Evolutionary conservation across 2,329 filamentous ascomycete genomes (phyloP).

Genomic region (Cladosporium sp.): DNA sequence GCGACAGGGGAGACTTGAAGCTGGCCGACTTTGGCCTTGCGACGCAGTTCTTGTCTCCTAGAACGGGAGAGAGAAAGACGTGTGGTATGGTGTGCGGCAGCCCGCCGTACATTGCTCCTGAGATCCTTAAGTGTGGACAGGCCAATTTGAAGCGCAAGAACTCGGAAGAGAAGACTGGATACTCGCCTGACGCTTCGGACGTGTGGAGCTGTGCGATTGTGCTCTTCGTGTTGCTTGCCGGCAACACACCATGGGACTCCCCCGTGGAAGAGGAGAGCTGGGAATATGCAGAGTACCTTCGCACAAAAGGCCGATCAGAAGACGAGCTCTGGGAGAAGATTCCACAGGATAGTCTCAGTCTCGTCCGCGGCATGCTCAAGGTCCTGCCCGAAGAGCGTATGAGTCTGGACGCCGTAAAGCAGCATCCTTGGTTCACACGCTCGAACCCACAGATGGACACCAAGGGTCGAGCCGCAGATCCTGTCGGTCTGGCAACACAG

Average conservation of each 20-base stretch:
- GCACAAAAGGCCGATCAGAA: slow-evolving; percentile 68
- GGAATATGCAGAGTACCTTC: slow-evolving; percentile 85
- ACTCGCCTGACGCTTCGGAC: slow-evolving; percentile 76
- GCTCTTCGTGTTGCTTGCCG: slow-evolving; percentile 90
- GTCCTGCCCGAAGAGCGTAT: slow-evolving; percentile 72
- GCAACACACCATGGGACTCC: slow-evolving; percentile 97
- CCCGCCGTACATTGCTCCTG: slow-evolving; percentile 94
- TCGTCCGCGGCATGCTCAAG: slow-evolving; percentile 90
- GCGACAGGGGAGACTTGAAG: slow-evolving; percentile 79
- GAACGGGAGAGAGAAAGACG: slow-evolving; percentile 71
- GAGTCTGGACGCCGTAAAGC: slow-evolving; percentile 77
- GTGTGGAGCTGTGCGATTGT: slow-evolving; percentile 98
- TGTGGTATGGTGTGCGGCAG: slow-evolving; percentile 91
- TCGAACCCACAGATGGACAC: slow-evolving; percentile 70
- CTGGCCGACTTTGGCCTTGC: slow-evolving; percentile 96
- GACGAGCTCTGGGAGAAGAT: slow-evolving; percentile 83
- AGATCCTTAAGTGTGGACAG: slow-evolving; percentile 61
- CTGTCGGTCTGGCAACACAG: slow-evolving; percentile 80
- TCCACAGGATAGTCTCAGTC: slow-evolving; percentile 68
- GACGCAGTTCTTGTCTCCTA: slow-evolving; percentile 78
- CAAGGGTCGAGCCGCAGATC: slow-evolving; percentile 72
- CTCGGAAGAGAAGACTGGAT: slow-evolving; percentile 51
- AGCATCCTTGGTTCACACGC: slow-evolving; percentile 92
- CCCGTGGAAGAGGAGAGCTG: slow-evolving; percentile 73
- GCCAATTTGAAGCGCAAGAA: slow-evolving; percentile 43